phyloP scores from a whole-genome alignment of 1,284 basidiomycete genomes.

The Peniophora sp. region DNA sequence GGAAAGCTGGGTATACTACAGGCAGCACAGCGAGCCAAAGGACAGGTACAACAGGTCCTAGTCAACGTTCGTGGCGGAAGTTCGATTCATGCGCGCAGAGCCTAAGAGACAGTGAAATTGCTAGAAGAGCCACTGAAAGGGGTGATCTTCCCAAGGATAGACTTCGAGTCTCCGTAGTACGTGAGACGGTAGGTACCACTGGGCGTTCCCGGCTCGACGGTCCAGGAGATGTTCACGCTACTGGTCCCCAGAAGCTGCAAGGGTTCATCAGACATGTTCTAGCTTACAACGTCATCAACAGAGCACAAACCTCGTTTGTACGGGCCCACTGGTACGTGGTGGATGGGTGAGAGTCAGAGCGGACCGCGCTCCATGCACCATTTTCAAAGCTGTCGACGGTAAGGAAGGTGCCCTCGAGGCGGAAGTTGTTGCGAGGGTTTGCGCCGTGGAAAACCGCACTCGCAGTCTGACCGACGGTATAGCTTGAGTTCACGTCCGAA shows the following conservation, averaged over 20 bases:
- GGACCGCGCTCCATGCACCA: conserved; percentile 48
- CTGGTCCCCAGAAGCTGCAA: conserved; percentile 53
- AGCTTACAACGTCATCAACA: background rate
- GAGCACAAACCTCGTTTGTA: conserved; percentile 39
- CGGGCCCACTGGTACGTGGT: conserved; percentile 66
- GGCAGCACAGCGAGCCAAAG: too few relatives aligned
- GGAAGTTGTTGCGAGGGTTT: conserved; percentile 79
- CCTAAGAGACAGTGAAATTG: conserved; percentile 45
- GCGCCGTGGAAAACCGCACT: conserved; percentile 65
- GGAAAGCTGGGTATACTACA: too few relatives aligned
- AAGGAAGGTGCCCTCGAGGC: conserved; percentile 68
- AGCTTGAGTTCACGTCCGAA: conserved; percentile 50
- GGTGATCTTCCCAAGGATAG: conserved; percentile 48
- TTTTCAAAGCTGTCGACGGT: conserved; percentile 50
- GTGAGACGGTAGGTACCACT: conserved; percentile 64
- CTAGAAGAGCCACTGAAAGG: conserved; percentile 57
- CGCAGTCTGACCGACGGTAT: conserved; percentile 52
- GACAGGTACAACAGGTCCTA: too few relatives aligned
- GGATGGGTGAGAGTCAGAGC: conserved; percentile 77
- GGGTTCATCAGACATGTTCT: background rate
- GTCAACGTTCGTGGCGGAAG: too few relatives aligned
- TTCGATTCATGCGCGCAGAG: too few relatives aligned
- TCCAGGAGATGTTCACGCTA: conserved; percentile 60
- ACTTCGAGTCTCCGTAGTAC: conserved; percentile 73
- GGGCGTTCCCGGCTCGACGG: conserved; percentile 54